Evolutionary conservation across 2,329 filamentous ascomycete genomes (phyloP).

Genomic region (Pyrenochaeta sp.): DNA sequence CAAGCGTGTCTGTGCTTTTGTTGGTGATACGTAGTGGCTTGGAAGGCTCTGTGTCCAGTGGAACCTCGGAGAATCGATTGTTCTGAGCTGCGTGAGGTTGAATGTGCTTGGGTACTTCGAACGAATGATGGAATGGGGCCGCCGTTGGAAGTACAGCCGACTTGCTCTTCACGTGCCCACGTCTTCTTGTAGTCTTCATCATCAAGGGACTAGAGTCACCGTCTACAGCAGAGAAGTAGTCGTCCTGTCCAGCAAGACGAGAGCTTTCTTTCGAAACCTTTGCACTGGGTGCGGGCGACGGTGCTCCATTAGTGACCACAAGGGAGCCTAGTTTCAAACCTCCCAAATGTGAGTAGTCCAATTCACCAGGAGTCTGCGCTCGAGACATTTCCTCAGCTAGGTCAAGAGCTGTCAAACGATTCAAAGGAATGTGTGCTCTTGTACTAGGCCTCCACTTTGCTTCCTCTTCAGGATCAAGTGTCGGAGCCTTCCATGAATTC

Average conservation of each 20-base stretch:
- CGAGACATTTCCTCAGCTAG: conserved; percentile 32
- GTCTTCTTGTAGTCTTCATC: conserved; percentile 28
- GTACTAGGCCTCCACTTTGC: conserved; percentile 39
- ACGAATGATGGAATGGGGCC: conserved; percentile 22
- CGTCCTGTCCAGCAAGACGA: conserved; percentile 22
- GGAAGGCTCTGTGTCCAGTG: conserved; percentile 14
- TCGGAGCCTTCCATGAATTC: conserved; percentile 42
- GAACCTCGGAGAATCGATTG: conserved; percentile 1
- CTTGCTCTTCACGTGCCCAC: conserved; percentile 38
- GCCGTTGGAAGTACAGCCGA: conserved; percentile 31
- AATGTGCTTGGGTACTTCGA: not conserved
- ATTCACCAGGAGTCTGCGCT: conserved; percentile 53
- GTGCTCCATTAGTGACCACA: conserved; percentile 57
- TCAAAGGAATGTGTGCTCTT: conserved; percentile 29
- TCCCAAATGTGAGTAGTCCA: conserved; percentile 54
- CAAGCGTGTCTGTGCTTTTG: conserved; percentile 28
- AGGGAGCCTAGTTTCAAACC: conserved; percentile 54
- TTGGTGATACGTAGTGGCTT: conserved; percentile 27
- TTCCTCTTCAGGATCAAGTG: conserved; percentile 35
- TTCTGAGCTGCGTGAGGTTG: not conserved
- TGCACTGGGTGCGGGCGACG: conserved; percentile 55
- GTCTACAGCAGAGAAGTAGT: conserved; percentile 42
- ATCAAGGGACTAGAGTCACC: conserved; percentile 26
- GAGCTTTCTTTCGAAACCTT: conserved; percentile 17
- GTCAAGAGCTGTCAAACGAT: conserved; percentile 30